phyloP scores from a whole-genome alignment of 768 basidiomycete species.

The Chalciporus chontae region DNA sequence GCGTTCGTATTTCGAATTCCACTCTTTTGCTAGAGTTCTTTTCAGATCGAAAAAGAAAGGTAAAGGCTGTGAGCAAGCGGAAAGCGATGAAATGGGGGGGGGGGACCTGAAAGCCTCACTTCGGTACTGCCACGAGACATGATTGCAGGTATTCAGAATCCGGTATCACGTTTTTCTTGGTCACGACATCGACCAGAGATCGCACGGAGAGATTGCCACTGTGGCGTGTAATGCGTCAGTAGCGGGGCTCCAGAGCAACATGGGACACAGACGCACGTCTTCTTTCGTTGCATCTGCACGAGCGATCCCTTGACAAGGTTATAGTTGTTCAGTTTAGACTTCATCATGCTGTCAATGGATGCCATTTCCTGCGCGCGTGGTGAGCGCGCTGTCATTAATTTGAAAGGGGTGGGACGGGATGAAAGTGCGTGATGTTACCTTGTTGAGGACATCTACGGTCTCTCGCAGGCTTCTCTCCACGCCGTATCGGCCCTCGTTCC shows the following conservation, averaged over 20 bases:
- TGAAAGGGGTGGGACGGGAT: slow-evolving; percentile 17
- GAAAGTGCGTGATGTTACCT: slow-evolving; percentile 46
- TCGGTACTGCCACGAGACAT: slow-evolving; percentile 88
- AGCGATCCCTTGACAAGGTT: slow-evolving; percentile 92
- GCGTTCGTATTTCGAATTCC: slow-evolving; percentile 86
- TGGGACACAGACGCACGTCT: slow-evolving; percentile 54
- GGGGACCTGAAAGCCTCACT: slow-evolving; percentile 46
- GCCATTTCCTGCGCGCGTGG: slow-evolving; percentile 67
- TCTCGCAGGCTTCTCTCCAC: slow-evolving; percentile 79
- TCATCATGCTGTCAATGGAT: slow-evolving; percentile 93
- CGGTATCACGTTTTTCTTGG: slow-evolving; percentile 73
- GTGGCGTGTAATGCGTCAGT: slow-evolving; percentile 5
- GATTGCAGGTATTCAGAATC: slow-evolving; percentile 96
- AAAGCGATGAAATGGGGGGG: slow-evolving; percentile 3
- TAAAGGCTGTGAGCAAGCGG: slow-evolving; percentile 13
- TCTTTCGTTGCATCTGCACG: slow-evolving; percentile 90
- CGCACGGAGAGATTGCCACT: slow-evolving; percentile 95
- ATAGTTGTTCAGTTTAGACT: slow-evolving; percentile 86
- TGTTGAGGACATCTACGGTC: slow-evolving; percentile 79
- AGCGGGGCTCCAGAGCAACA: slow-evolving; percentile 3
- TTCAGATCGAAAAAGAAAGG: slow-evolving; percentile 16
- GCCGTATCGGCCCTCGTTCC: slow-evolving; percentile 92
- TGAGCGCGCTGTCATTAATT: slow-evolving; percentile 19
- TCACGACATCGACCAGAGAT: slow-evolving; percentile 81
- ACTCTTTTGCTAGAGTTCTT: slow-evolving; percentile 81